Conservation (phyloP, 495 filamentous ascomycete genomes). For the Penicillium longicatenatum region DNA sequence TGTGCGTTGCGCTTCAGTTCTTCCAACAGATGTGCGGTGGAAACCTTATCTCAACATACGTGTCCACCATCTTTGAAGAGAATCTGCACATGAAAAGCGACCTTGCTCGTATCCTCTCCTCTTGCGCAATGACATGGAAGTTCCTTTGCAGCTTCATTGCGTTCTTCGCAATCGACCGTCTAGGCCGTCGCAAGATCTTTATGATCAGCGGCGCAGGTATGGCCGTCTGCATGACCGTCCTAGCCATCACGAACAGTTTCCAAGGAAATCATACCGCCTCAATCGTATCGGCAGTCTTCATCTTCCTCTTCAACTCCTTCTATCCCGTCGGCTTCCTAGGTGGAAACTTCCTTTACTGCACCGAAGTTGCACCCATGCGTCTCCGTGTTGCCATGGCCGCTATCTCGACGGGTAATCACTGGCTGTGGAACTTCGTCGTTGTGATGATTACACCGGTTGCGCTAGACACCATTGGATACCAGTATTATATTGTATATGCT, state of each 20-base stretch:
- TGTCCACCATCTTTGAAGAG: slow-evolving; percentile 37
- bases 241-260: slow-evolving; percentile 46
- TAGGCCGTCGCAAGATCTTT: slow-evolving; percentile 57
- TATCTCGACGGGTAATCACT: slow-evolving; percentile 52
- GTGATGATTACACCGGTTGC: slow-evolving; percentile 59
- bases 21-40: slow-evolving; percentile 46
- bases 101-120: slow-evolving; percentile 31
- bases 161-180: slow-evolving; percentile 54
- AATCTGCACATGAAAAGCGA: slow-evolving; percentile 29
- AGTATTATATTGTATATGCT: slow-evolving; percentile 61
- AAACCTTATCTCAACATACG: slow-evolving; percentile 38
- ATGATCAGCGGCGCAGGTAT: slow-evolving; percentile 55
- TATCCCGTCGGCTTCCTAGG: slow-evolving; percentile 59
- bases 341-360: slow-evolving; percentile 57
- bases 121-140: slow-evolving; percentile 52
- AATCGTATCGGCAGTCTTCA: slow-evolving; percentile 51
- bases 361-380: slow-evolving; percentile 53
- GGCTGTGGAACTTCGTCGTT: slow-evolving; percentile 50
- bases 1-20: slow-evolving; percentile 44
- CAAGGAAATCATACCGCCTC: slow-evolving; percentile 28
- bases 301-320: slow-evolving; percentile 63
- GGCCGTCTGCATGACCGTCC: slow-evolving; percentile 47
- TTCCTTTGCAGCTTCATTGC: slow-evolving; percentile 49
- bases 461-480: slow-evolving; percentile 51
- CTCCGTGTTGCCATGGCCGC: slow-evolving; percentile 50